Conservation (phyloP, 2,329 filamentous ascomycete genomes). For the Emergomyces pasteurianus region DNA sequence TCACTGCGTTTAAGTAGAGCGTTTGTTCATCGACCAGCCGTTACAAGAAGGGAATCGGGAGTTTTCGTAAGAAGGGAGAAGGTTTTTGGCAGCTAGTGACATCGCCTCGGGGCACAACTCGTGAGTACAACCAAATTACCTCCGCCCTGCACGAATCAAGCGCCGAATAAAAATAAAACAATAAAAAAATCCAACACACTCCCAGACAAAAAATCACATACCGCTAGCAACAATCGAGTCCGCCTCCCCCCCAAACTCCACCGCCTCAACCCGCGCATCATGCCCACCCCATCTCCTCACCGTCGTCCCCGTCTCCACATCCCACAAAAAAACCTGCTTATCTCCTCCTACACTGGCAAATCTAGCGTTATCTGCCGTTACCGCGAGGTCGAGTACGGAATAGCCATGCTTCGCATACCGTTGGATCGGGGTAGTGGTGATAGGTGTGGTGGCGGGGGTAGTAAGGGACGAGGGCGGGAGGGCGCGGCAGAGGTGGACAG, state of each 20-base stretch:
- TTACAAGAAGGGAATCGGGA: neutral
- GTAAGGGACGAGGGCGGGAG: conserved; percentile 28
- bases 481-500: conserved; percentile 71
- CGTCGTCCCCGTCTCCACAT: conserved; percentile 71
- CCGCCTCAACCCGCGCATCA: conserved; percentile 61
- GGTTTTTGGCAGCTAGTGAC: neutral
- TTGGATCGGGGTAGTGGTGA: conserved; percentile 54
- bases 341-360: conserved; percentile 87
- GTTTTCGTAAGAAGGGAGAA: neutral
- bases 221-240: conserved; percentile 61
- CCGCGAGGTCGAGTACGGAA: conserved; percentile 70
- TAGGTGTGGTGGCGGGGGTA: conserved; percentile 21
- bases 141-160: neutral
- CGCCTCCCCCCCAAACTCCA: conserved; percentile 63
- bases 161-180: neutral
- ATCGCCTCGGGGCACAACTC: too few species aligned
- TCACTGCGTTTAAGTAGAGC: neutral
- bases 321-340: conserved; percentile 85
- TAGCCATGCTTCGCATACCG: conserved; percentile 86
- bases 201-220: conserved; percentile 21
- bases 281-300: conserved; percentile 64
- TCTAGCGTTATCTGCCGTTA: conserved; percentile 62
- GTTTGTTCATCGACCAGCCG: neutral
- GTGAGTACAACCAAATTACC: too few species aligned
- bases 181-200: neutral